Base-by-base conservation (phyloP, 331 rosid species). In the Malus hybrid region DNA sequence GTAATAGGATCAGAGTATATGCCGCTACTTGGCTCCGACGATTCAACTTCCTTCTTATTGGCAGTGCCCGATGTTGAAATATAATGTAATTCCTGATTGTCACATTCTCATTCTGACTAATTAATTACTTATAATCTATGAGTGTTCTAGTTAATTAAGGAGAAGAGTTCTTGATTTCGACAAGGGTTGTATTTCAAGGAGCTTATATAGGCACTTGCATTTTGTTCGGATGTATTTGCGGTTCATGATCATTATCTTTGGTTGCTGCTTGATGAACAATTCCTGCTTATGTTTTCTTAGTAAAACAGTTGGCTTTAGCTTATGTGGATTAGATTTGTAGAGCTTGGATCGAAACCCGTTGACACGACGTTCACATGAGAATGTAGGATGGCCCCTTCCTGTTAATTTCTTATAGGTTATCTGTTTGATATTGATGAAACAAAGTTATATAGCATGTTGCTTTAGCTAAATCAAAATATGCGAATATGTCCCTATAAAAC, bases 1-100 rank as follows among this genome's bases (percentile, higher is more conserved):
- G 98, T 93, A 80, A 91, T 97, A 81, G 97, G 98, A 77, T 91
- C 92, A 5, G 97, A 93, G 83, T 93, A 90, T 80, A 87, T 86
- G 85, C 95, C 97, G 10, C 90, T 87, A 14, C 85, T 85, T 28
- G 95, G 97, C 73, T 86, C 94, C 14, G 59, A 83, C 32, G 93
- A 91, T 82, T 88, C 94, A 55, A 85, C 86, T 81, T 91, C 95
- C 32, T 88, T 91, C 85, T 78, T 86, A 69, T 82, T 83, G 74
- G 98, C 91, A 59, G 82, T 87, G 82, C 87, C 93, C 1, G 91
- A 88, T 76, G 76, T 85, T 81, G 97, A 88, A 67, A 79, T 81
- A 20, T 91, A 83, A 90, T 76, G 94, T 87, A 80, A 65, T 73
- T 80, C 44, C 50, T 10, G 55, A 28, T 67, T 28, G 71, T 81